Evolutionary conservation across 306 rosid genomes (phyloP), one percentile per base, ranked within the genome.

Genomic region (Psophocarpus tetragonolobus): DNA sequence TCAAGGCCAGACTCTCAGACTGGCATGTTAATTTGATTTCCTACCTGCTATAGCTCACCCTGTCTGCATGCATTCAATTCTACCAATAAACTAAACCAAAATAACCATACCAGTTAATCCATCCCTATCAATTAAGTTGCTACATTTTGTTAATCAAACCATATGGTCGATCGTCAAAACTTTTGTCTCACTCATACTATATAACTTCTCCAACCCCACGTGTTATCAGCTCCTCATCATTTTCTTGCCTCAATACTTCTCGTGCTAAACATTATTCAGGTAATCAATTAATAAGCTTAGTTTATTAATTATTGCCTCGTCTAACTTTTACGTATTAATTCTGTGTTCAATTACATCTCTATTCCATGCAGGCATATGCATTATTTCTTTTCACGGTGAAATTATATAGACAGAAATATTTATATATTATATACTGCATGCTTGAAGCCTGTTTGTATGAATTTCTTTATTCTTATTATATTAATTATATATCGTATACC

Each of bases 91-190:
- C 61, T 7, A 61, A 2, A 33, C 9, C 21, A 36, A 83, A 67
- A 77, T n/a, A 45, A 0, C 27, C 78, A 14, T 1, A 15, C 18
- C 27, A 66, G 45, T 57, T 60, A 15, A 15, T 18, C 17, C 68
- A 85, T 78, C 76, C 20, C 60, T 84, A 53, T 60, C 88, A 72
- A 53, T 60, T 87, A 72, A 10, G 26, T 18, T 33, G 54, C 32
- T 7, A 24, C 32, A 29, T 32, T 41, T 84, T 65, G 24, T 51
- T 60, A 54, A 77, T 75, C 57, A 71, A 38, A 77, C 8, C 21
- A 69, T 32, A 36, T 42, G 62, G 73, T 18, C 2, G 7, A 73
- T 18, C 2, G 7, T 73, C 39, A 41, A 81, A 66, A 10, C 42
- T 26, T 70, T 7, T n/a, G 15, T 35, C 72, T 39, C 35, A 51